Conservation (phyloP, 495 filamentous ascomycete species). For the Penicillium antarcticum region DNA sequence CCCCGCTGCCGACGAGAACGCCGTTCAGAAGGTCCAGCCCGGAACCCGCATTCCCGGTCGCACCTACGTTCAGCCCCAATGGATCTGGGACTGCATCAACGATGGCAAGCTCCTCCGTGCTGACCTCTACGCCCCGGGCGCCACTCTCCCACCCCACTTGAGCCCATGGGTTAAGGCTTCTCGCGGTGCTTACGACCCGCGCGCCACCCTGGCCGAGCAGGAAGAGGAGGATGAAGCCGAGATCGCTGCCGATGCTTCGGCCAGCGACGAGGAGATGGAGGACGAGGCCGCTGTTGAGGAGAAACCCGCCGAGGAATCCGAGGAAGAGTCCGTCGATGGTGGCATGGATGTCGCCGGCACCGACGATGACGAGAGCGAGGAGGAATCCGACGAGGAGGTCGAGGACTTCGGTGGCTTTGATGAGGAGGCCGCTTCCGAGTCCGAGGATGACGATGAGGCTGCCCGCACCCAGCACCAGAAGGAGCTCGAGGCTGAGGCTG, state of each 20-base stretch:
- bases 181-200: slow-evolving; percentile 86
- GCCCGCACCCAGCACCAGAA: slow-evolving; percentile 64
- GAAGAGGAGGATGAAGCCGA: slow-evolving; percentile 83
- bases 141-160: slow-evolving; percentile 85
- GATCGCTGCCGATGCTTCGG: slow-evolving; percentile 56
- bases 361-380: slow-evolving; percentile 47
- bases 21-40: slow-evolving; percentile 43
- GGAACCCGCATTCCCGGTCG: slow-evolving; percentile 75
- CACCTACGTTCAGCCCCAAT: slow-evolving; percentile 93
- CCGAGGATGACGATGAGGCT: slow-evolving; percentile 53
- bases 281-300: slow-evolving; percentile 29
- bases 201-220: slow-evolving; percentile 65
- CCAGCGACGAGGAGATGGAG: slow-evolving; percentile 42
- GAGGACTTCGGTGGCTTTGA: slow-evolving; percentile 41
- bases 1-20: slow-evolving; percentile 50
- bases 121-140: slow-evolving; percentile 86
- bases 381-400: slow-evolving; percentile 37
- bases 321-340: slow-evolving; percentile 42
- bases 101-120: slow-evolving; percentile 80
- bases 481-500: slow-evolving; percentile 88
- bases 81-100: slow-evolving; percentile 97
- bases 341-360: slow-evolving; percentile 59
- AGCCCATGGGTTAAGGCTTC: slow-evolving; percentile 92
- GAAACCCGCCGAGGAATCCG: slow-evolving; percentile 35
- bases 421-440: slow-evolving; percentile 40